Evolutionary conservation across 805 yeast species (phyloP), one percentile per base, ranked within the genome.

Genomic region (Yarrowia porcina): DNA sequence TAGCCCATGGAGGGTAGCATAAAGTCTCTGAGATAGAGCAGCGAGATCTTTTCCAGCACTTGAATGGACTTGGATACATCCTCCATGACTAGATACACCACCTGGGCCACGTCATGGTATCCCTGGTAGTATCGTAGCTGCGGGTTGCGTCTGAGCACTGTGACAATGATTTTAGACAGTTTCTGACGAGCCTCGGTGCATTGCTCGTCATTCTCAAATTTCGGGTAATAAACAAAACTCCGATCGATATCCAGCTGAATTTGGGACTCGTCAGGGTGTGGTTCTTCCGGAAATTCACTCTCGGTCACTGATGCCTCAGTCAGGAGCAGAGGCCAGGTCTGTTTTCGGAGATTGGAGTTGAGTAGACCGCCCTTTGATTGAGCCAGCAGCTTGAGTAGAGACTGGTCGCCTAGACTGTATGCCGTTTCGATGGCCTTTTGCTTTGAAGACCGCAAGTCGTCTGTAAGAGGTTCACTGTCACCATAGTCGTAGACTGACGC

Each of bases 81-180:
- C 20, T 74, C 72, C 64, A 84, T 83, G 1, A 87, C 82, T 17
- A 87, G 70, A 4, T 88, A 74, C 7, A 89, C 76, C 4, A 88
- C 80, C 36, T 89, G 80, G 1, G 90, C 91, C 20, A 94, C 77
- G 69, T 94, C 98, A 73, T 93, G 98, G 72, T 82, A 90, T 0
- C 99, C 99, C 74, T 93, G 99, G 72, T 91, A 93, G 73, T 93
- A 93, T 64, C 83, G 78, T 42, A 92, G 75, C 3, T 73, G 69
- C 0, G 92, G 92, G 67, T 86, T 76, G 15, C 77, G 79, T 39
- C 90, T 74, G 13, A 94, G 76, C 2, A 90, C 77, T 18, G 77
- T 76, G 13, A 81, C 73, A 3, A 90, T 80, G 13, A 86, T 66
- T 5, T 71, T 71, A 23, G 69, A 71, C 56, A 86, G 74, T 50